These are phyloP conservation scores for Triticum monococcum DNA, from an alignment of 176 grass and related monocot genomes.

Conservation along the genomic window DNA sequence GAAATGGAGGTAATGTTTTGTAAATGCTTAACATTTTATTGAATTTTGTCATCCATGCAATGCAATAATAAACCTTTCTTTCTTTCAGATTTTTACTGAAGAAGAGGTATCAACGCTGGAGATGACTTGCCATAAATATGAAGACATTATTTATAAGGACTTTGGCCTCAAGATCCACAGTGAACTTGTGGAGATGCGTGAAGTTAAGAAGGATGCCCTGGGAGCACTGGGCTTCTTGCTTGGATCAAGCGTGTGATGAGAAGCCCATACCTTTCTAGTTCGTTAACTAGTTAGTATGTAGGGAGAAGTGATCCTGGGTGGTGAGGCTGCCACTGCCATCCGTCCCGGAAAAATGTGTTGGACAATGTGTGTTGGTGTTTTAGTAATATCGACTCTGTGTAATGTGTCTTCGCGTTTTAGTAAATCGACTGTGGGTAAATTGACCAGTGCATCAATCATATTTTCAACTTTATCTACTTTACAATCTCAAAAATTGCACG, in stretches of 20 bases:
- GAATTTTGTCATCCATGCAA: neutral
- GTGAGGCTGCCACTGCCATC: too few relatives aligned
- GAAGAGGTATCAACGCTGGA: neutral
- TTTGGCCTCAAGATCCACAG: neutral
- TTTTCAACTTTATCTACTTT: too few relatives aligned
- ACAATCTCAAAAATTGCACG: too few relatives aligned
- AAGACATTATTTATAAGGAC: too few relatives aligned
- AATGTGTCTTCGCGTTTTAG: too few relatives aligned
- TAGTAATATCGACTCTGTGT: too few relatives aligned
- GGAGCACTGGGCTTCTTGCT: neutral
- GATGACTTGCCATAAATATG: neutral
- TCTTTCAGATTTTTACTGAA: neutral
- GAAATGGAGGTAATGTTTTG: neutral
- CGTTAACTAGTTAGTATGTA: neutral
- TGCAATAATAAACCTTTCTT: neutral
- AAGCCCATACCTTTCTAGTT: neutral
- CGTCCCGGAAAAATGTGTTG: too few relatives aligned
- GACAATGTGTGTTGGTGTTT: too few relatives aligned
- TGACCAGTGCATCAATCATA: too few relatives aligned
- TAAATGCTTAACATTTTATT: neutral
- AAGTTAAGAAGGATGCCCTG: neutral
- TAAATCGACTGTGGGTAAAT: too few relatives aligned
- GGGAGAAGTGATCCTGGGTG: too few relatives aligned
- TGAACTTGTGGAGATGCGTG: neutral
- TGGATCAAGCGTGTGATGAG: neutral